Conservation (phyloP, 345 rosid genomes). For the Theobroma cacao region DNA sequence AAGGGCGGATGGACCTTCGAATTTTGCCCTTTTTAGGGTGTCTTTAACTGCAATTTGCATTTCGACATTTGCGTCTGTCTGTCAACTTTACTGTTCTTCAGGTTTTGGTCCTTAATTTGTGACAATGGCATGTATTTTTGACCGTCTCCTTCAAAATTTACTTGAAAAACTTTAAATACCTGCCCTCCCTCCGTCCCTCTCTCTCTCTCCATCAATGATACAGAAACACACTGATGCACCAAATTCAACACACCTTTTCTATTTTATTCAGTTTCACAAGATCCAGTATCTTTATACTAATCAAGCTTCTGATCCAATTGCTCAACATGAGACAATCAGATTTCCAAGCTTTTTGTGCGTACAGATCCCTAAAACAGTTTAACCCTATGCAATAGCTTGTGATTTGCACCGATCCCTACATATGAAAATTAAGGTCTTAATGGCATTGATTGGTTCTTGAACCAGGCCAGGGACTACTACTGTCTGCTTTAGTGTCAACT, state of each 20-base stretch:
- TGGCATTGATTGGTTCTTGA: neutral
- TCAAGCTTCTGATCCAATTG: neutral
- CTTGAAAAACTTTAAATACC: neutral
- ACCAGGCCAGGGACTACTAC: neutral
- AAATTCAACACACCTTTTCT: neutral
- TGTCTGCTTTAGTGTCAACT: neutral
- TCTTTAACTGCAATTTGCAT: neutral
- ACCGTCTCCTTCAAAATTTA: neutral
- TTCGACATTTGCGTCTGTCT: neutral
- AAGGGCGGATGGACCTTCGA: neutral
- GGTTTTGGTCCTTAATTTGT: neutral
- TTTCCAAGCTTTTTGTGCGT: neutral
- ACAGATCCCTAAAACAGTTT: neutral
- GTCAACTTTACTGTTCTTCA: neutral
- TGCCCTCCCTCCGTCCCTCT: neutral
- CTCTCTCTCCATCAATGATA: too few species aligned
- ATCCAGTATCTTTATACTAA: neutral
- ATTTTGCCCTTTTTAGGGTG: neutral
- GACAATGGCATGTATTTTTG: neutral
- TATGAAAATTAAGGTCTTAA: neutral
- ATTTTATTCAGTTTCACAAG: neutral
- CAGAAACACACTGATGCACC: neutral
- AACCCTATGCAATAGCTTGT: neutral
- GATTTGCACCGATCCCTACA: neutral
- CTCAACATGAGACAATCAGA: slow-evolving; percentile 16